These are phyloP conservation scores for Obba rivulosa DNA, from an alignment of 768 basidiomycete species.

Conservation along the genomic window DNA sequence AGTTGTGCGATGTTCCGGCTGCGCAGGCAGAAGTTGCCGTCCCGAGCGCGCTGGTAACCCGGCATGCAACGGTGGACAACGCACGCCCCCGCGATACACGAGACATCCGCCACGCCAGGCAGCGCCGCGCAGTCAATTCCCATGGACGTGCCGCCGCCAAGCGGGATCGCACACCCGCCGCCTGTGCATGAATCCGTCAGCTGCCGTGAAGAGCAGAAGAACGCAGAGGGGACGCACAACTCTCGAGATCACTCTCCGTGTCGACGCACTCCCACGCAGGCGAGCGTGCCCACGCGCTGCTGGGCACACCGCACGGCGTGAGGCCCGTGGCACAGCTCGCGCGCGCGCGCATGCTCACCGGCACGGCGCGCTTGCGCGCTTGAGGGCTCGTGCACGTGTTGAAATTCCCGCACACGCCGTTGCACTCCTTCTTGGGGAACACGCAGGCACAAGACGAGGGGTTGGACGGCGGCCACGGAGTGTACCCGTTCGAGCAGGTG, in stretches of 20 bases:
- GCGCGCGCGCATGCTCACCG: conserved; percentile 11
- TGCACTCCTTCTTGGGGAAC: conserved; percentile 38
- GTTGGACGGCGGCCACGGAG: conserved; percentile 19
- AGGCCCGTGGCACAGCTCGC: conserved; percentile 30
- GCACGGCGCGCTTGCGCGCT: conserved; percentile 19
- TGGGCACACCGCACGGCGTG: conserved; percentile 39
- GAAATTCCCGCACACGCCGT: conserved; percentile 37
- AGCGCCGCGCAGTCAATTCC: conserved; percentile 50
- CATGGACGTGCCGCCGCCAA: conserved; percentile 19
- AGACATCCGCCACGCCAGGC: conserved; percentile 41
- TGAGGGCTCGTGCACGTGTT: conserved; percentile 22
- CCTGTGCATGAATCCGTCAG: conserved; percentile 26
- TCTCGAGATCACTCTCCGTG: conserved; percentile 42
- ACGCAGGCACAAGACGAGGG: conserved; percentile 39
- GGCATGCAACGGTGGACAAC: conserved; percentile 39
- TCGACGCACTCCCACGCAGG: conserved; percentile 45
- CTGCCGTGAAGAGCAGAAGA: background rate
- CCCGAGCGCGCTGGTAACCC: conserved; percentile 27
- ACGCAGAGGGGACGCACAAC: conserved; percentile 34
- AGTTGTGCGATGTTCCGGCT: background rate
- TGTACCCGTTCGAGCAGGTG: conserved; percentile 40
- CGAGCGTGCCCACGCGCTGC: conserved; percentile 26
- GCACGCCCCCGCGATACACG: conserved; percentile 40
- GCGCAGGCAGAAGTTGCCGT: conserved; percentile 13
- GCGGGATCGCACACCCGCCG: conserved; percentile 40